Conservation (phyloP, 345 rosid genomes). For the Schrenkiella parvula region DNA sequence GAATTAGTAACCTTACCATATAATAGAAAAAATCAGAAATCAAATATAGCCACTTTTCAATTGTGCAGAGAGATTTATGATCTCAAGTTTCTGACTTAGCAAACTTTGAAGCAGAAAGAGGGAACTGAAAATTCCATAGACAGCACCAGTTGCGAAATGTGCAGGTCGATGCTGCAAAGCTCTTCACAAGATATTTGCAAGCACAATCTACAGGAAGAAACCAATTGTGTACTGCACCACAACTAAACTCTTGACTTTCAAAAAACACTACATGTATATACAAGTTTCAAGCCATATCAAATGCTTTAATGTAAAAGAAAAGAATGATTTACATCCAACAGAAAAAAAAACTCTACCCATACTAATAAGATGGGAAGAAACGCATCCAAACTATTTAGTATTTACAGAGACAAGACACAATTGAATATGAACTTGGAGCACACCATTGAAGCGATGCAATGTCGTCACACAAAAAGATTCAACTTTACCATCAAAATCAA, state of each 20-base stretch:
- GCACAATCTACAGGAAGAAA: not conserved
- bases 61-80: not conserved
- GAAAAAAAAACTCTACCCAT: not conserved
- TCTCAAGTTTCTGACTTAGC: not conserved
- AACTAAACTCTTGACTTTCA: not conserved
- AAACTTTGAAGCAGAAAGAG: not conserved
- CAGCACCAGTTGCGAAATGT: not conserved
- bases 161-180: not conserved
- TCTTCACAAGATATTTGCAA: not conserved
- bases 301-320: not conserved
- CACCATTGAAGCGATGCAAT: not conserved
- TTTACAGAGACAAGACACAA: constrained; percentile 1
- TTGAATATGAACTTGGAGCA: not conserved
- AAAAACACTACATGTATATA: not conserved
- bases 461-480: not conserved
- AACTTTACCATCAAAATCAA: not conserved
- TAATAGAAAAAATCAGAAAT: not conserved
- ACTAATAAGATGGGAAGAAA: not conserved
- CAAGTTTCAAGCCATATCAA: not conserved
- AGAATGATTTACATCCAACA: not conserved
- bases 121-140: not conserved
- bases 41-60: not conserved
- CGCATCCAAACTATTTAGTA: not conserved
- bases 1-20: not conserved
- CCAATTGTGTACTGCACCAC: not conserved